Evolutionary conservation across 208 protist species (phyloP).

Genomic region (Angomonas deanei): DNA sequence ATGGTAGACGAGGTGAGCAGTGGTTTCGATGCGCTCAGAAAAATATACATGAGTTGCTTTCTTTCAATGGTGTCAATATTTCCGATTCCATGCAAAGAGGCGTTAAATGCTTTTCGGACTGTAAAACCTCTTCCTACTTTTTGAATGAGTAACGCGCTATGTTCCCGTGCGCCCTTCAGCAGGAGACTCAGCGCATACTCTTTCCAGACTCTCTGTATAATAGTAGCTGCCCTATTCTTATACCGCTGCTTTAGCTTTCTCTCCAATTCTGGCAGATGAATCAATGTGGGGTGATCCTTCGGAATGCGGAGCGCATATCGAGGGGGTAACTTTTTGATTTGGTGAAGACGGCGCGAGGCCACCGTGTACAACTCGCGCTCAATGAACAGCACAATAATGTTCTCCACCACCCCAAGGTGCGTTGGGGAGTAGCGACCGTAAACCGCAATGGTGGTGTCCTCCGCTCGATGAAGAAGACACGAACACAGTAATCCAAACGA

Average conservation of each 20-base stretch:
- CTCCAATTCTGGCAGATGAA: slow-evolving; percentile 28
- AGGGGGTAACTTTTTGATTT: slow-evolving; percentile 21
- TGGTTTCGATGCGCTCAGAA: slow-evolving; percentile 30
- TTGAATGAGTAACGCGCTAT: slow-evolving; percentile 40
- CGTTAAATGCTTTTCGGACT: slow-evolving; percentile 12
- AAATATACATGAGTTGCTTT: slow-evolving; percentile 15
- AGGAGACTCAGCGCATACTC: slow-evolving; percentile 25
- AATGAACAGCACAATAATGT: slow-evolving; percentile 43
- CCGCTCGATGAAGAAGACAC: slow-evolving; percentile 46
- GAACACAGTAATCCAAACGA: slow-evolving; percentile 37
- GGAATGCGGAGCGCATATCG: slow-evolving; percentile 35
- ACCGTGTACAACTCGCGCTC: slow-evolving; percentile 37
- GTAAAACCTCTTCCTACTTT: slow-evolving; percentile 33
- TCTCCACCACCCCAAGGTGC: slow-evolving; percentile 44
- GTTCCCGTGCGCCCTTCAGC: slow-evolving; percentile 32
- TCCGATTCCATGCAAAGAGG: neutral
- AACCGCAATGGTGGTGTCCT: slow-evolving; percentile 31
- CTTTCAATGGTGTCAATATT: slow-evolving; percentile 11
- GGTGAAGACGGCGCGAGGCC: slow-evolving; percentile 31
- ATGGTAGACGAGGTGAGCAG: slow-evolving; percentile 23
- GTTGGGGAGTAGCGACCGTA: slow-evolving; percentile 30
- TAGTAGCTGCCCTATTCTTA: slow-evolving; percentile 19
- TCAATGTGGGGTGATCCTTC: slow-evolving; percentile 35
- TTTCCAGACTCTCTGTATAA: slow-evolving; percentile 43
- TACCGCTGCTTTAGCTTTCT: slow-evolving; percentile 25